phyloP scores from a whole-genome alignment of 768 basidiomycete species.

The Tricholoma flavovirens region DNA sequence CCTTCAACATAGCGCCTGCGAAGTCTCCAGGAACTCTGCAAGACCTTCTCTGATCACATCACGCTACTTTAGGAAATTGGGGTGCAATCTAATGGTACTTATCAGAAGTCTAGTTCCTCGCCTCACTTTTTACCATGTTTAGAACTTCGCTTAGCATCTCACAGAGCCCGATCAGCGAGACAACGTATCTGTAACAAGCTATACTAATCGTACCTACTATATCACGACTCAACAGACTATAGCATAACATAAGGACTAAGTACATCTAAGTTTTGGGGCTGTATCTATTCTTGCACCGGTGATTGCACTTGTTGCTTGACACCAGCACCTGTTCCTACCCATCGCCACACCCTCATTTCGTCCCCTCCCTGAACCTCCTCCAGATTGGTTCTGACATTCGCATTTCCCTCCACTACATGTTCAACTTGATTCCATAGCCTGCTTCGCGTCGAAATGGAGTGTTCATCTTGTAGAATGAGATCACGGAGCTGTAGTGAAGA shows the following conservation, averaged over 20 bases:
- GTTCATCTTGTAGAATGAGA: slow-evolving; percentile 75
- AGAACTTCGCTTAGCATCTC: background rate
- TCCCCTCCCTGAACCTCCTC: slow-evolving; percentile 84
- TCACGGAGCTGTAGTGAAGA: slow-evolving; percentile 87
- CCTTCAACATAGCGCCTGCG: background rate
- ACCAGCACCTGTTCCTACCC: slow-evolving; percentile 58
- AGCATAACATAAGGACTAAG: background rate
- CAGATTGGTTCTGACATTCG: slow-evolving; percentile 80
- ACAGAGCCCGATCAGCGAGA: background rate
- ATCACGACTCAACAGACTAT: background rate
- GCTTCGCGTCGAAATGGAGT: slow-evolving; percentile 59
- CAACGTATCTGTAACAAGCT: background rate
- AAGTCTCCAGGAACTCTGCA: background rate
- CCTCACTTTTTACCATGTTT: background rate
- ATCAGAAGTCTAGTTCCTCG: too few relatives aligned
- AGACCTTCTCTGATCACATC: too few relatives aligned
- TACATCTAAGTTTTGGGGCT: background rate
- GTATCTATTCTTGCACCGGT: slow-evolving; percentile 2
- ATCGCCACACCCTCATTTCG: slow-evolving; percentile 86
- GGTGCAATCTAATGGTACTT: too few relatives aligned
- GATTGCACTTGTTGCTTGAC: slow-evolving; percentile 17
- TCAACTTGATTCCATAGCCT: slow-evolving; percentile 82
- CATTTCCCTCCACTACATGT: slow-evolving; percentile 81
- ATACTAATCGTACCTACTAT: background rate
- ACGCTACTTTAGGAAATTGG: background rate